phyloP scores from a whole-genome alignment of 163 green algal species.

The Trebouxia gelatinosa region DNA sequence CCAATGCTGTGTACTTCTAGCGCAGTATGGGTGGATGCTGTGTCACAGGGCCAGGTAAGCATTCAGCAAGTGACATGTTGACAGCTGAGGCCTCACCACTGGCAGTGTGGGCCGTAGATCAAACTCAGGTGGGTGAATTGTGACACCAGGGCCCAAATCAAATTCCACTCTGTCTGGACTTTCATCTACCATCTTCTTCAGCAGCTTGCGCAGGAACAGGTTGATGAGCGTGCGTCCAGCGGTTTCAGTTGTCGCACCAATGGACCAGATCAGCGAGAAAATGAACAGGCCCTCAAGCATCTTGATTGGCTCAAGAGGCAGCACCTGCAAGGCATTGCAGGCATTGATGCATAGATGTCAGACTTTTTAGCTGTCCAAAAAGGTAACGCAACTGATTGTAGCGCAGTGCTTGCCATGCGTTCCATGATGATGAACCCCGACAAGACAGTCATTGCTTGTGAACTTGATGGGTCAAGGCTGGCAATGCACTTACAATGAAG shows the following conservation, averaged over 20 bases:
- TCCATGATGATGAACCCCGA: no score
- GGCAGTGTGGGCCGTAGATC: constrained; percentile 46
- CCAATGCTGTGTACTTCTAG: no score
- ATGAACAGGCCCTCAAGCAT: constrained; percentile 71
- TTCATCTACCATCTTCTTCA: constrained; percentile 44
- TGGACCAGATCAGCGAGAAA: constrained; percentile 79
- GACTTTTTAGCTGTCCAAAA: no score
- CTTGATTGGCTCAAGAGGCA: neutral
- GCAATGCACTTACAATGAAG: no score
- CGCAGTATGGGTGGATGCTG: no score
- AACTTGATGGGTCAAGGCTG: no score
- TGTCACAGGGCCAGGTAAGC: no score
- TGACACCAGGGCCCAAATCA: constrained; percentile 72
- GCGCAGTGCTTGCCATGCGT: no score
- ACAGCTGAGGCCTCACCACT: constrained; percentile 35
- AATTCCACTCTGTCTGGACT: constrained; percentile 51
- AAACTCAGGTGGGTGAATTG: constrained; percentile 56
- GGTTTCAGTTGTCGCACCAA: constrained; percentile 64
- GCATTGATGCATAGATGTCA: neutral
- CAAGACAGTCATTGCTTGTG: no score
- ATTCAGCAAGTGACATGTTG: no score
- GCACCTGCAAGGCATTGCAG: neutral
- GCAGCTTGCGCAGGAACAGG: constrained; percentile 65
- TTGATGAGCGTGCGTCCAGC: constrained; percentile 57
- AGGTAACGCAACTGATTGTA: no score